A percentile compares a stretch with the other conserved stretches of the same genome.
Conservation (phyloP, 306 rosid genomes). For the Cyamopsis tetragonoloba region DNA sequence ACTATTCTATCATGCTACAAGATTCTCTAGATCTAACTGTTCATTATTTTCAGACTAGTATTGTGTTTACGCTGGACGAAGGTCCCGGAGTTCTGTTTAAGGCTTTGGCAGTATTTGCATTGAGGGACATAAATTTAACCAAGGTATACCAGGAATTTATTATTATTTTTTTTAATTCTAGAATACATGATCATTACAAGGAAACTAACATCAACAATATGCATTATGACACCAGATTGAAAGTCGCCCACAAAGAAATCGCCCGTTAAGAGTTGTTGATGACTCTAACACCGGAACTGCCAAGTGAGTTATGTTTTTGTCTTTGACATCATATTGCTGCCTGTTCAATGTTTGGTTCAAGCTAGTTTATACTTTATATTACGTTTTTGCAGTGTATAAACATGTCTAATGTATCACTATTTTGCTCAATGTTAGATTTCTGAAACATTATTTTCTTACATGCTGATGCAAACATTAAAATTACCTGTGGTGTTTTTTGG, state of each 20-base stretch:
- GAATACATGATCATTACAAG: neutral
- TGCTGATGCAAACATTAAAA: conserved; percentile 11
- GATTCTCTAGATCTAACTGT: neutral
- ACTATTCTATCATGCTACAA: neutral
- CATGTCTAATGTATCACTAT: neutral
- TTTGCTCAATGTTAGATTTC: neutral
- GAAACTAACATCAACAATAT: neutral
- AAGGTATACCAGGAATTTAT: conserved; percentile 28
- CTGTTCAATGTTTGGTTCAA: neutral
- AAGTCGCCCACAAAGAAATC: conserved; percentile 57
- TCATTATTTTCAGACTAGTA: conserved; percentile 43
- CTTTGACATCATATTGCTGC: neutral
- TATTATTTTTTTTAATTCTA: conserved; percentile 15
- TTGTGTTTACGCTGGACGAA: conserved; percentile 49
- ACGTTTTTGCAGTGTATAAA: neutral
- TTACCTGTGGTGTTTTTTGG: neutral
- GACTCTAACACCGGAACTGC: conserved; percentile 48
- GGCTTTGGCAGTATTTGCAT: conserved; percentile 53
- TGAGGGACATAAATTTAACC: conserved; percentile 47
- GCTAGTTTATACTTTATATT: conserved; percentile 13
- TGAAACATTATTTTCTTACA: neutral
- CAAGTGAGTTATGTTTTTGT: conserved; percentile 36
- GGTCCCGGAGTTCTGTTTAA: conserved; percentile 56
- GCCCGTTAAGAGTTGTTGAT: conserved; percentile 56
- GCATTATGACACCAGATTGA: conserved; percentile 43